These are phyloP conservation scores for Buxus sempervirens DNA, from an alignment of 164 flowering plant species.

Conservation along the genomic window DNA sequence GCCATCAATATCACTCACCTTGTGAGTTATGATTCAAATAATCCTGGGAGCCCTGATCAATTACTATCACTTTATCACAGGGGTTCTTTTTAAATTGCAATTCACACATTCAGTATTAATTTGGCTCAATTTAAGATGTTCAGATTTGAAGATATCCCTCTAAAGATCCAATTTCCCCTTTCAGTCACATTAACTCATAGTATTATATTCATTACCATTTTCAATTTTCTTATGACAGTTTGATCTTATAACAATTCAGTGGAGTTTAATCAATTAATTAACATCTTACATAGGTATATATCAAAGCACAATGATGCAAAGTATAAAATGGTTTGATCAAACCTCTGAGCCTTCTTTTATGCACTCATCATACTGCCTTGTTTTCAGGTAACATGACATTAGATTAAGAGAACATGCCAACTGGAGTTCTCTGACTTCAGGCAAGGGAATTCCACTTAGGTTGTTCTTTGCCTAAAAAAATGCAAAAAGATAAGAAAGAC, in stretches of 20 bases:
- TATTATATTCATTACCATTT: not conserved
- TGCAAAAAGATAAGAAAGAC: conserved; percentile 5
- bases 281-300: not conserved
- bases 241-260: not conserved
- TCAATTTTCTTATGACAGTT: not conserved
- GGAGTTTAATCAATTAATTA: not conserved
- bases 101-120: no score
- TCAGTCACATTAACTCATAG: no score
- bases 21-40: no score
- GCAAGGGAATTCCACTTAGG: conserved; percentile 45
- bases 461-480: conserved; percentile 76
- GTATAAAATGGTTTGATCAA: conserved; percentile 10
- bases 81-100: no score
- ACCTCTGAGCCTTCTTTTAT: conserved; percentile 92
- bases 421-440: conserved; percentile 52
- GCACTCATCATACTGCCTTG: conserved; percentile 76
- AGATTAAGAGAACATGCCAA: conserved; percentile 86
- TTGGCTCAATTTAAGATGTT: no score
- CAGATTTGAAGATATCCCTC: no score
- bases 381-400: conserved; percentile 96
- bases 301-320: not conserved
- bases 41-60: no score
- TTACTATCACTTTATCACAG: no score
- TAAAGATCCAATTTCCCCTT: no score
- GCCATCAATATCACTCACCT: no score